Evolutionary conservation across 345 rosid species (phyloP).

Genomic region (Pistacia atlantica): DNA sequence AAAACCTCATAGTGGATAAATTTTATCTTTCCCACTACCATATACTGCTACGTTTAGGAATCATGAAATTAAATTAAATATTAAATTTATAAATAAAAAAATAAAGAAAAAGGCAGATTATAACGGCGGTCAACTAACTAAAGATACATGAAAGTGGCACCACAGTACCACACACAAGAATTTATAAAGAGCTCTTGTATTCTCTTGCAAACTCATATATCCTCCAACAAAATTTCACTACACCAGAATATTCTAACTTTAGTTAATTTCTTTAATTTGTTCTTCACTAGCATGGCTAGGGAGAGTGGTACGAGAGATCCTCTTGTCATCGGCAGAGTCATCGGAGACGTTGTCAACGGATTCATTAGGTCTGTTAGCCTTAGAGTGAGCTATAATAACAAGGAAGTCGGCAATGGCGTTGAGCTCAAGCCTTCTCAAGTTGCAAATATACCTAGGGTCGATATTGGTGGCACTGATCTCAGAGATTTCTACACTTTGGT

Average conservation of each 20-base stretch:
- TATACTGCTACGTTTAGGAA: too few relatives aligned
- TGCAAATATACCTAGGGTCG: conserved; percentile 51
- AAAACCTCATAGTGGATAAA: too few relatives aligned
- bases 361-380: conserved; percentile 46
- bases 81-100: neutral
- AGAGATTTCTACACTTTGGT: conserved; percentile 67
- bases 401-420: conserved; percentile 55
- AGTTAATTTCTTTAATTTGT: neutral
- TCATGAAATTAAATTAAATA: too few relatives aligned
- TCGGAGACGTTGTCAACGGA: conserved; percentile 64
- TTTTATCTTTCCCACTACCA: too few relatives aligned
- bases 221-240: neutral
- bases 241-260: neutral
- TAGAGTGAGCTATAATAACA: conserved; percentile 32
- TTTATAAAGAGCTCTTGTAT: neutral
- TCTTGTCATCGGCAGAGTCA: conserved; percentile 55
- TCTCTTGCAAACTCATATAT: neutral
- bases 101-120: neutral
- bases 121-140: too few relatives aligned
- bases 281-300: conserved; percentile 33
- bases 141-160: neutral
- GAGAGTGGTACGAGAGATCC: conserved; percentile 43
- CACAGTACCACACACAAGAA: neutral
- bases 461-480: conserved; percentile 61
- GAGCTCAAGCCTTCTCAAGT: conserved; percentile 66